Base-by-base conservation (phyloP, 2,329 filamentous ascomycete genomes). In the Colletotrichum chrysophilum region DNA sequence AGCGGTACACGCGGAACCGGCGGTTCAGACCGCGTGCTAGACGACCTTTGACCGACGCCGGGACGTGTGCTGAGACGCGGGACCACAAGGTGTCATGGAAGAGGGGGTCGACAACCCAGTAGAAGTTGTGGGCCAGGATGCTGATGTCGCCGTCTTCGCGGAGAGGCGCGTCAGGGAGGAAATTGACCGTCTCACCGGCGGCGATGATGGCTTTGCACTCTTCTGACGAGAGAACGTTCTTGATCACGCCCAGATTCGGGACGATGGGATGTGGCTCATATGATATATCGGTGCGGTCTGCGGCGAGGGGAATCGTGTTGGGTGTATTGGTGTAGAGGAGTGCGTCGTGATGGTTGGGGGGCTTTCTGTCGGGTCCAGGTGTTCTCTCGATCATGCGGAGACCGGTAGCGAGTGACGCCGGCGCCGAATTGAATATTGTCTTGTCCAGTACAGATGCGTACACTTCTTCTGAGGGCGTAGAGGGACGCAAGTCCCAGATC, bases 91-190 rank as follows among this genome's bases (percentile, higher is more conserved):
- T 87, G 72, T 93, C 89, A 79, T 92, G 90, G 81, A 94, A 94
- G 0, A 87, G 86, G 26, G 87, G 85, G 78, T 94, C 93, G 14
- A 92, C 87, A 10, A 94, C 87, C 93, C 93, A 94, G 85, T 94
- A 94, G 78, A 94, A 94, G 82, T 94, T 94, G 84, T 94, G 93
- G 0, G 93, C 93, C 2, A 94, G 83, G 62, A 94, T 89, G 79
- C 91, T 93, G 28, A 88, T 87, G 69, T 93, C 91, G 18, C 91
- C 91, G 71, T 92, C 91, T n/a, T 91, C 90, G 3, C 91, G 90
- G 34, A 94, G 85, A 0, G 93, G 93, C 1, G 92, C 91, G 79
- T 95, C 93, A 0, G 93, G 93, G 0, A 93, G 86, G 77, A 94
- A 95, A 8, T 89, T 89, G 61, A 94, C 89, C 1, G 87, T 87